Evolutionary conservation across 129 eudicot species (phyloP), one percentile per base, ranked within the genome.

Genomic region (Daucus carota): DNA sequence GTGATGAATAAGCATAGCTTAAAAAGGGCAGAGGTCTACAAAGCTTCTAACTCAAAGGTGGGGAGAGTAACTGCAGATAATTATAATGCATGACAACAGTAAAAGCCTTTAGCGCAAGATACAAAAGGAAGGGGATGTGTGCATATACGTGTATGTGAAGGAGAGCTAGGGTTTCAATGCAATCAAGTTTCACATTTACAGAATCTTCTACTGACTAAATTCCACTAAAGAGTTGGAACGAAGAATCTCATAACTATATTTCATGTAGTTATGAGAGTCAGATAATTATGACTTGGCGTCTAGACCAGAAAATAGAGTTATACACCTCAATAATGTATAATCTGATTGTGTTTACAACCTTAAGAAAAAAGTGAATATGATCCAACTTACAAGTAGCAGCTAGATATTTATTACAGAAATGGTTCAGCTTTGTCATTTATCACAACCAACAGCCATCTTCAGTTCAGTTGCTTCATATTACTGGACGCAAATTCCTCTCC

Each of bases 311-410:
- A 8, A 43, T 9, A 43, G 47, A 43, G 14, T 43, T 43, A 8
- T 14, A 45, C 18, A 45, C 48, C 18, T 4, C 3, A 18, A 13
- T 45, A 14, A 45, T 15, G 14, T 45, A 45, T 45, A 5, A 45
- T 14, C 16, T 16, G 3, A 24, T 5, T 29, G 6, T 28, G 31
- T 59, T 59, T 59, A 26, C 1, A n/a, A 59, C 17, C 4, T 66
- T 40, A 33, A 66, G 24, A 33, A 66, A 66, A 9, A 36, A 33
- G 43, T 33, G 24, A 66, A 36, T 6, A 8, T 66, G 40, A 66
- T 31, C 43, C 29, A 57, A 57, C 65, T 57, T 57, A 57, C 65
- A 57, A 57, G 65, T 57, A n/a, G 65, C 31, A 57, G 65, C 40
- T 66, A 31, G 40, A 66, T 66, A 17, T 36, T 36, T 66, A 66